Evolutionary conservation across 805 yeast genomes (phyloP).

Genomic region (Wickerhamiella kazuoi): DNA sequence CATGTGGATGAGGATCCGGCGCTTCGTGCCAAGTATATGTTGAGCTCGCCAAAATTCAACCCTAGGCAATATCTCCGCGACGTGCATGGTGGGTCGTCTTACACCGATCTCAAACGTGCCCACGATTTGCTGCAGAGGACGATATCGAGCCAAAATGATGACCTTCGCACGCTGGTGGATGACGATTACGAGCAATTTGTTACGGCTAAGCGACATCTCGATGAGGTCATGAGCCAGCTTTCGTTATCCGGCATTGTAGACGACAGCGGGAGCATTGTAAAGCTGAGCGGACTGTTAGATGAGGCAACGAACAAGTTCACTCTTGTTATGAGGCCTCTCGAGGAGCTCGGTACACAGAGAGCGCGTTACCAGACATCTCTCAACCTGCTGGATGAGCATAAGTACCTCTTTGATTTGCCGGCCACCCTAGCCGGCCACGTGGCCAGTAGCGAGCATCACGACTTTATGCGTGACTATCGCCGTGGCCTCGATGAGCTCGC

Average conservation of each 20-base stretch:
- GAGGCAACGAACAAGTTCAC: constrained; percentile 37
- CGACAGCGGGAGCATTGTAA: constrained; percentile 18
- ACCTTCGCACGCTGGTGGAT: constrained; percentile 33
- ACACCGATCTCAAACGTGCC: constrained; percentile 31
- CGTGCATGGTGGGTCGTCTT: constrained; percentile 38
- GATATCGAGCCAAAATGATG: constrained; percentile 31
- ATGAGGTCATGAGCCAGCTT: constrained; percentile 40
- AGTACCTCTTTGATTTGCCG: constrained; percentile 41
- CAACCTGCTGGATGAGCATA: constrained; percentile 34
- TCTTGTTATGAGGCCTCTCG: constrained; percentile 39
- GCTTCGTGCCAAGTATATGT: constrained; percentile 33
- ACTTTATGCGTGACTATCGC: constrained; percentile 38
- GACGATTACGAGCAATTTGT: constrained; percentile 48
- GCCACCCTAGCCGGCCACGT: constrained; percentile 28
- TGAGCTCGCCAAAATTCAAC: constrained; percentile 35
- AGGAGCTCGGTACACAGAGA: constrained; percentile 33
- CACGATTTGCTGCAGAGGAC: constrained; percentile 32
- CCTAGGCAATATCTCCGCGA: constrained; percentile 37
- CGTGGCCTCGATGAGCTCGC: constrained; percentile 26
- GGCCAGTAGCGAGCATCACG: constrained; percentile 36
- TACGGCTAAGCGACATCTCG: constrained; percentile 44
- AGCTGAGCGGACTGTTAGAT: constrained; percentile 24
- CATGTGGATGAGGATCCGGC: constrained; percentile 21
- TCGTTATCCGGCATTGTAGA: constrained; percentile 21
- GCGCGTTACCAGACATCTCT: constrained; percentile 33